phyloP scores from a whole-genome alignment of 1,139 yeast species.

The Zygosaccharomyces pseudobailii region DNA sequence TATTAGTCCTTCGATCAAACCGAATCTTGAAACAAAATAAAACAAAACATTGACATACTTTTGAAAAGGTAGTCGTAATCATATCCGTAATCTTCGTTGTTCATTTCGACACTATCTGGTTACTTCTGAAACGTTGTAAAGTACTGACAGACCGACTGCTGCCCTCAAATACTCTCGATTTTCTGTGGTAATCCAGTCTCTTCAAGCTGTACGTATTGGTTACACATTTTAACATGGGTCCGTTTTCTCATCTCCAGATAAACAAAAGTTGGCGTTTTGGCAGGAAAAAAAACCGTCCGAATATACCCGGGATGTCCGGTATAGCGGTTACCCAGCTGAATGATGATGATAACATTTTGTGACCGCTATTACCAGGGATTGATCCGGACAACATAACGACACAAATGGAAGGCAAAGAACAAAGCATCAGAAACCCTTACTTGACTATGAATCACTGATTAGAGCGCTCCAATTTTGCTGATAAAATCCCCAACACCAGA shows the following conservation, averaged over 20 bases:
- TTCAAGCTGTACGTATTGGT: neutral
- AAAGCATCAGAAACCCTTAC: neutral
- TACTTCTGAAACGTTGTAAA: neutral
- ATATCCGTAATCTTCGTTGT: slow-evolving; percentile 69
- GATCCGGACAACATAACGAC: neutral
- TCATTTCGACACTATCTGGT: slow-evolving; percentile 26
- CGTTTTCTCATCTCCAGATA: neutral
- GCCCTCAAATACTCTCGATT: neutral
- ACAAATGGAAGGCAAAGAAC: neutral
- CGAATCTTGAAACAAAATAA: too few relatives aligned
- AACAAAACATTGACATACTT: slow-evolving; percentile 40
- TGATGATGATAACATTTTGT: neutral
- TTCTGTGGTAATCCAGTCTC: neutral
- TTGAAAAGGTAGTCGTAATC: slow-evolving; percentile 95
- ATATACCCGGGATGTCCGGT: too few relatives aligned
- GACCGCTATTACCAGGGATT: neutral
- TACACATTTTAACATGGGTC: neutral
- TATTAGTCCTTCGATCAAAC: neutral
- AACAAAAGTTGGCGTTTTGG: neutral
- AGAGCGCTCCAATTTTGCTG: too few relatives aligned
- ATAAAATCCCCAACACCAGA: too few relatives aligned
- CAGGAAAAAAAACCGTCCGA: neutral
- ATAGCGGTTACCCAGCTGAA: too few relatives aligned
- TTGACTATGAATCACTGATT: too few relatives aligned
- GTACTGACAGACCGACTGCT: neutral